A percentile compares a stretch with the other conserved stretches of the same genome.
These are phyloP conservation scores for Penicilliopsis zonata DNA, from an alignment of 495 filamentous ascomycete species.

Conservation along the genomic window DNA sequence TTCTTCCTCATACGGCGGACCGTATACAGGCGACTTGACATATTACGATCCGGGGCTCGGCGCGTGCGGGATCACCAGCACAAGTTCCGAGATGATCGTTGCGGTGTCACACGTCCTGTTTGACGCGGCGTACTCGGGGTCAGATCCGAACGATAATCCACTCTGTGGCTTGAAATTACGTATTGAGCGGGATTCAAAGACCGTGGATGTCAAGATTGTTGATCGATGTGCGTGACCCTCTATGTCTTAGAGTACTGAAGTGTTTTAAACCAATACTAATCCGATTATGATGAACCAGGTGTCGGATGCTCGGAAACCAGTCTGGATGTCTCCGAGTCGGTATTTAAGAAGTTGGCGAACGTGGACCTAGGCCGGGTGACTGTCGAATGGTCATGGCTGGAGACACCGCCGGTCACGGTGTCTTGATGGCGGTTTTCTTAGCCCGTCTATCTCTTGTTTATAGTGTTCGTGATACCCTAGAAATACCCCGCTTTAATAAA, in stretches of 20 bases:
- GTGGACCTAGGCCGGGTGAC: slow-evolving; percentile 43
- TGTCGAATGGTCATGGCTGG: slow-evolving; percentile 60
- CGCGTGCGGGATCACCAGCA: slow-evolving; percentile 52
- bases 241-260: neutral
- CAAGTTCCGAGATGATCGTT: slow-evolving; percentile 42
- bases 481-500: slow-evolving; percentile 1
- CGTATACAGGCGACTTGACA: slow-evolving; percentile 55
- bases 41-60: slow-evolving; percentile 60
- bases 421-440: slow-evolving; percentile 4
- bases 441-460: neutral
- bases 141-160: slow-evolving; percentile 58
- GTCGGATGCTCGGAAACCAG: slow-evolving; percentile 50
- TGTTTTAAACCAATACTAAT: neutral
- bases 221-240: slow-evolving; percentile 46
- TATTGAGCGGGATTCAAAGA: slow-evolving; percentile 37
- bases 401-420: slow-evolving; percentile 11
- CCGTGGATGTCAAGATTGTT: slow-evolving; percentile 57
- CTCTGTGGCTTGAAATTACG: slow-evolving; percentile 56
- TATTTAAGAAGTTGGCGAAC: slow-evolving; percentile 49
- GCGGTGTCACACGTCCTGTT: slow-evolving; percentile 57
- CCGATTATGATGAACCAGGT: slow-evolving; percentile 5
- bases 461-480: neutral
- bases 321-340: slow-evolving; percentile 50
- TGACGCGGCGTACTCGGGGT: slow-evolving; percentile 42
- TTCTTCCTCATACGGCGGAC: slow-evolving; percentile 33